Conservation (phyloP, 2,329 filamentous ascomycete genomes). For the Fusarium pilosicola region DNA sequence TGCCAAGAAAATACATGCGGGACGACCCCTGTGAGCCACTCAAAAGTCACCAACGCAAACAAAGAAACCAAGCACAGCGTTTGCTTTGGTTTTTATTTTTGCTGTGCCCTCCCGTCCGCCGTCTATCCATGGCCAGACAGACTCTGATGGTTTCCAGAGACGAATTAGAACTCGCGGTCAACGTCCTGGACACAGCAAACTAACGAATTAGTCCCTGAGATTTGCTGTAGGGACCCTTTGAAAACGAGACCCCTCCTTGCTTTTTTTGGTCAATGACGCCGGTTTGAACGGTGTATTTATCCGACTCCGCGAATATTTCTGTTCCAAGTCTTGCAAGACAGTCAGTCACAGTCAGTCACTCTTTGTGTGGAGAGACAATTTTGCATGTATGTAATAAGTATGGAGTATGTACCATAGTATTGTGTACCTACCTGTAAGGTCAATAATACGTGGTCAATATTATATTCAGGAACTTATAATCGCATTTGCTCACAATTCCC, state of each 20-base stretch:
- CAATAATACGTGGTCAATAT: background rate
- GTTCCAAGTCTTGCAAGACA: background rate
- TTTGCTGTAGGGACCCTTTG: constrained; percentile 27
- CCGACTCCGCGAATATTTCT: constrained; percentile 26
- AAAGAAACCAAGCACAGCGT: constrained; percentile 9
- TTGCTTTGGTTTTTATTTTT: constrained; percentile 2
- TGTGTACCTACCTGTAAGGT: background rate
- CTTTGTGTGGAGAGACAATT: constrained; percentile 11
- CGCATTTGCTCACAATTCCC: constrained; percentile 13
- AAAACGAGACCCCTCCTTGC: background rate
- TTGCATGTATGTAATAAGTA: background rate
- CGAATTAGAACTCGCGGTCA: background rate
- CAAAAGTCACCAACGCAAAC: constrained; percentile 22
- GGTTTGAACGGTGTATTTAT: constrained; percentile 13
- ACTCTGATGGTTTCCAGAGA: background rate
- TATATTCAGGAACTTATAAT: constrained; percentile 2
- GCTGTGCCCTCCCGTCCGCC: background rate
- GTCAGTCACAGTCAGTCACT: background rate
- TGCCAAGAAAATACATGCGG: constrained; percentile 23
- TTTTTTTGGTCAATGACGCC: constrained; percentile 23
- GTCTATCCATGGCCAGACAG: background rate
- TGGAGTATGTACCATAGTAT: background rate
- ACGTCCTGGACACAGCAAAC: background rate
- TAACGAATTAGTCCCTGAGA: constrained; percentile 6
- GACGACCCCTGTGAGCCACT: constrained; percentile 25